Evolutionary conservation across 208 protist genomes (phyloP), one percentile per base, ranked within the genome.

Genomic region (Crithidia bombi): DNA sequence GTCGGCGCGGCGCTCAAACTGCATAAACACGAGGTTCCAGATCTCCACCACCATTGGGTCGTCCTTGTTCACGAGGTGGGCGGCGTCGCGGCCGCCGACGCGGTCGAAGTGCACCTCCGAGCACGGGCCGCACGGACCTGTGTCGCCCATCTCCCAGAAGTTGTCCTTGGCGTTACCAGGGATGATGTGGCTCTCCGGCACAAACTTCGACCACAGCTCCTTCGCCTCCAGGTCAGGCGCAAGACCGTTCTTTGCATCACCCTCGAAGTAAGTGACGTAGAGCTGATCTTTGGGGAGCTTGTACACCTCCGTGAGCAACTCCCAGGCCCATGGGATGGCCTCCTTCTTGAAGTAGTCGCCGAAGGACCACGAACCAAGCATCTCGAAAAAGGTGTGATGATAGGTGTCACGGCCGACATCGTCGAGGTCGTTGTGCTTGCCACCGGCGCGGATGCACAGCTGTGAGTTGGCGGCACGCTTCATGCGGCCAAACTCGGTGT

Each of bases 351-450:
- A 99, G 78, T 99, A 99, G 78, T 99, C 97, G 30, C 98, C 98
- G 81, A 99, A 99, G 28, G 95, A 99, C 98, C 98, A 99, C 68
- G 95, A 98, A 52, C 98, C 98, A n/a, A 99, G 91, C 98, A 99
- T 99, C 78, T 99, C 98, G 87, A 99, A 99, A 82, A 99, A 99
- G 35, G 98, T 99, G 87, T 99, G 98, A 84, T 99, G 98, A 76
- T 99, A 99, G 36, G 95, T 98, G 78, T 99, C 98, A 73, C 98
- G 98, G 38, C 98, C 98, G 30, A 99, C 98, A 82, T 99, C 98
- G 33, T 99, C 98, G 9, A 99, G 83, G 78, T 99, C 98, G 83
- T 99, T 99, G 87, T 99, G 98, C 89, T 99, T 99, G 38, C 98
- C 98, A 57, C 98, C 98, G 11, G 98, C 98, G 61, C 98, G 98